A percentile compares a stretch with the other conserved stretches of the same genome.
Conservation (phyloP, 805 yeast genomes). For the Myxozyma nipponensis region DNA sequence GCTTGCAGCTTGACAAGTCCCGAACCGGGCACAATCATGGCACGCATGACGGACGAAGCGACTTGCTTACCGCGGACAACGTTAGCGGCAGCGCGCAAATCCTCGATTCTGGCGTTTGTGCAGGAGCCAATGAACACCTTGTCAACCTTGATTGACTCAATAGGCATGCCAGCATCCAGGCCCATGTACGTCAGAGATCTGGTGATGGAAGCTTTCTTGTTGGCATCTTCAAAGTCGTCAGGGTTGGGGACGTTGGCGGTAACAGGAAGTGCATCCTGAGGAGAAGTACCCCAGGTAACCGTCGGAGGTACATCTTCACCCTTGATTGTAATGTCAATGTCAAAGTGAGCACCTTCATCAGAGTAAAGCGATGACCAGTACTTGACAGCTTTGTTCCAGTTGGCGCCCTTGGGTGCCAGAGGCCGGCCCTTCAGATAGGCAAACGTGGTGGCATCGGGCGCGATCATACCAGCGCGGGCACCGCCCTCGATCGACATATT, state of each 20-base stretch:
- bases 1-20: slow-evolving; percentile 93
- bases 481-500: slow-evolving; percentile 99
- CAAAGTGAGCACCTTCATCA: slow-evolving; percentile 88
- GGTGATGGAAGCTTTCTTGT: slow-evolving; percentile 76
- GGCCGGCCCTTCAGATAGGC: slow-evolving; percentile 91
- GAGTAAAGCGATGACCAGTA: slow-evolving; percentile 89
- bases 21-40: slow-evolving; percentile 95
- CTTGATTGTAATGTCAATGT: slow-evolving; percentile 71
- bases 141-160: slow-evolving; percentile 72
- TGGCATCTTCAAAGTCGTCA: slow-evolving; percentile 52
- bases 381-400: slow-evolving; percentile 89
- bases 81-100: slow-evolving; percentile 89
- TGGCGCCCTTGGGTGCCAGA: slow-evolving; percentile 85
- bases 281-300: slow-evolving; percentile 99
- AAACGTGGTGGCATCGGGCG: slow-evolving; percentile 86
- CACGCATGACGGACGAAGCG: slow-evolving; percentile 75
- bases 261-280: slow-evolving; percentile 96
- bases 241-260: slow-evolving; percentile 92
- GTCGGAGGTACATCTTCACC: slow-evolving; percentile 90
- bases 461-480: slow-evolving; percentile 99
- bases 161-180: slow-evolving; percentile 72
- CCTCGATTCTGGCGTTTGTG: slow-evolving; percentile 97
- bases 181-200: slow-evolving; percentile 94
- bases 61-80: slow-evolving; percentile 87
- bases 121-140: slow-evolving; percentile 98